These are phyloP conservation scores for Leucogyrophana mollusca DNA, from an alignment of 768 basidiomycete genomes.

Conservation along the genomic window DNA sequence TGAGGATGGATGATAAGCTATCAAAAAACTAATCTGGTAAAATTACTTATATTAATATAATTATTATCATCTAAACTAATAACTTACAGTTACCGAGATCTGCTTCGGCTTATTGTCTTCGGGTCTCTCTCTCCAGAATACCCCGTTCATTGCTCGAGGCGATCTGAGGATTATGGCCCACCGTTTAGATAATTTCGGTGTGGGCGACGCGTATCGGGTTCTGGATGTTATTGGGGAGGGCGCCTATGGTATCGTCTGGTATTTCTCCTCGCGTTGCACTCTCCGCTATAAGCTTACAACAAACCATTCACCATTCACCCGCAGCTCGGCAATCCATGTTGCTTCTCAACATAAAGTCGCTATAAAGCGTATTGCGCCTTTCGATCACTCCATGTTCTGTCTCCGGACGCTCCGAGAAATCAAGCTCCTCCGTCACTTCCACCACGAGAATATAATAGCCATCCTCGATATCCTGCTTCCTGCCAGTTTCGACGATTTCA, in stretches of 20 bases:
- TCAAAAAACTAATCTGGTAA: too few relatives aligned
- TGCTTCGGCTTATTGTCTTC: too few relatives aligned
- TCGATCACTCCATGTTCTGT: constrained; percentile 94
- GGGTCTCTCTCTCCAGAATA: too few relatives aligned
- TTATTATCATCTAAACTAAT: too few relatives aligned
- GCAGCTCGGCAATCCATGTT: constrained; percentile 72
- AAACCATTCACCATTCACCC: constrained; percentile 15
- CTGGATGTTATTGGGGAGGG: constrained; percentile 91
- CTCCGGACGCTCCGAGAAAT: constrained; percentile 83
- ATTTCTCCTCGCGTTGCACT: constrained; percentile 12
- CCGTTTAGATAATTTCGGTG: constrained; percentile 45
- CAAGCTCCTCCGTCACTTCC: constrained; percentile 88
- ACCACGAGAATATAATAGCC: constrained; percentile 88
- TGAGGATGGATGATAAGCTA: too few relatives aligned
- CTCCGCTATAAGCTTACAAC: constrained; percentile 5
- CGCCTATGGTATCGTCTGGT: constrained; percentile 90
- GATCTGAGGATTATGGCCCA: not conserved
- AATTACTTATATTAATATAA: too few relatives aligned
- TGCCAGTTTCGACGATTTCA: constrained; percentile 70
- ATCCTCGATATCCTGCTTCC: constrained; percentile 94
- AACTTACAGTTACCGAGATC: too few relatives aligned
- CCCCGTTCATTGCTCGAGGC: too few relatives aligned
- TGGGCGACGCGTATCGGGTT: constrained; percentile 62
- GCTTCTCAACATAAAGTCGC: constrained; percentile 84
- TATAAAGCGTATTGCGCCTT: constrained; percentile 94